Evolutionary conservation across 768 basidiomycete species (phyloP).

Genomic region (Nevesoporus exiguus): DNA sequence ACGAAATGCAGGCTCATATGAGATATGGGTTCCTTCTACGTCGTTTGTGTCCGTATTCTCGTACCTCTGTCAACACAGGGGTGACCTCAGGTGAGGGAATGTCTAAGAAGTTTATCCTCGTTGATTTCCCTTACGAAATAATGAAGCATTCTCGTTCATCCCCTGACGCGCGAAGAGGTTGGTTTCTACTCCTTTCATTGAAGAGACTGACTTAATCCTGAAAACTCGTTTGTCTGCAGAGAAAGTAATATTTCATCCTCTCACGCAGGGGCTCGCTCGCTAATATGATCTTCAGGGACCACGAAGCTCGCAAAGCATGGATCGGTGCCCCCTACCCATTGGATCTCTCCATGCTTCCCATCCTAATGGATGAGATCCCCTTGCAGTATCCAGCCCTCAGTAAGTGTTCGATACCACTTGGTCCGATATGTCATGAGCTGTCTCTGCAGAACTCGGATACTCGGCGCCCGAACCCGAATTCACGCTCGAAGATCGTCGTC

Average conservation of each 20-base stretch:
- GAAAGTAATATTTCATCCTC: conserved; percentile 39
- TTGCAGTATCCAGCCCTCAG: conserved; percentile 66
- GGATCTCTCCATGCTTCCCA: conserved; percentile 54
- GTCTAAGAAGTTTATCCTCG: not conserved
- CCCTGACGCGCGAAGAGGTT: conserved; percentile 68
- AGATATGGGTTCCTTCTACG: conserved; percentile 75
- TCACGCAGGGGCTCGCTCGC: not conserved
- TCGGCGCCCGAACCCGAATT: conserved; percentile 49
- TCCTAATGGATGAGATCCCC: conserved; percentile 52
- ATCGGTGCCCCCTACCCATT: conserved; percentile 68
- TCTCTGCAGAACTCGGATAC: conserved; percentile 59
- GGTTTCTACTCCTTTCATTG: conserved; percentile 16
- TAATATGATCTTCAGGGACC: conserved; percentile 47
- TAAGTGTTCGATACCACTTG: conserved; percentile 30
- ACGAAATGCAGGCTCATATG: conserved; percentile 61
- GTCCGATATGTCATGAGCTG: not conserved
- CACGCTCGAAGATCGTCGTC: conserved; percentile 58
- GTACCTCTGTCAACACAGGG: conserved; percentile 66
- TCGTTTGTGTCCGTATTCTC: conserved; percentile 77
- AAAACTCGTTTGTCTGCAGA: conserved; percentile 33
- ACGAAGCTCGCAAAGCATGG: conserved; percentile 69
- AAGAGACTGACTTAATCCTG: not conserved
- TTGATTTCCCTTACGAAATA: not conserved
- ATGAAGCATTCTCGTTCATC: conserved; percentile 69
- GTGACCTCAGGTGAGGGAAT: conserved; percentile 54